These are phyloP conservation scores for Fomitopsis serialis DNA, from an alignment of 768 basidiomycete species.

Conservation along the genomic window DNA sequence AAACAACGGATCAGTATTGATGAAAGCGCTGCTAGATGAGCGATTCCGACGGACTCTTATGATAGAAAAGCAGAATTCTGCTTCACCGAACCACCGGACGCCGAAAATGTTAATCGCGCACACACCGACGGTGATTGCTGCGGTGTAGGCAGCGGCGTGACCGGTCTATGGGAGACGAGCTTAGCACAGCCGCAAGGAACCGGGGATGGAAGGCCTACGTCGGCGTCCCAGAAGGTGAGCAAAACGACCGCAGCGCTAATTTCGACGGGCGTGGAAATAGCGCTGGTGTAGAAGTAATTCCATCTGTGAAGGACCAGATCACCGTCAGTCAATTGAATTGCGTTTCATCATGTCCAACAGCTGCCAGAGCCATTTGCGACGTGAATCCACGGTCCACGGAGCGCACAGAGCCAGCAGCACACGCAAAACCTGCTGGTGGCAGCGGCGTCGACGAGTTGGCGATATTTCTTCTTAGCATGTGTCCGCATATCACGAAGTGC, in stretches of 20 bases:
- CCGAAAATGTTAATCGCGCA: conserved; percentile 66
- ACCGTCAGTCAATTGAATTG: background rate
- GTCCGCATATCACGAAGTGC: no score
- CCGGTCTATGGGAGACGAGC: conserved; percentile 26
- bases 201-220: conserved; percentile 32
- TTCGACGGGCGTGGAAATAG: conserved; percentile 68
- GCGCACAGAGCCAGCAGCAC: no score
- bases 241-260: conserved; percentile 68
- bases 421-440: no score
- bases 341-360: background rate
- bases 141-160: conserved; percentile 53
- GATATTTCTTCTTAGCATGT: no score
- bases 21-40: background rate
- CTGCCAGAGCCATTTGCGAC: background rate
- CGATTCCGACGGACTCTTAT: conserved; percentile 46
- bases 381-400: no score
- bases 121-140: conserved; percentile 51
- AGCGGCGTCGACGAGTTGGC: no score
- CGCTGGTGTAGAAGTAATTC: conserved; percentile 36
- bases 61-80: conserved; percentile 62
- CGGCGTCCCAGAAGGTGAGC: conserved; percentile 65
- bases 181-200: background rate
- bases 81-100: conserved; percentile 70
- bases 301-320: conserved; percentile 12
- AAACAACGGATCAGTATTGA: conserved; percentile 11